Evolutionary conservation across 139 green algal genomes (phyloP), one percentile per base, ranked within the genome.

Genomic region (Chlorella sp.): DNA sequence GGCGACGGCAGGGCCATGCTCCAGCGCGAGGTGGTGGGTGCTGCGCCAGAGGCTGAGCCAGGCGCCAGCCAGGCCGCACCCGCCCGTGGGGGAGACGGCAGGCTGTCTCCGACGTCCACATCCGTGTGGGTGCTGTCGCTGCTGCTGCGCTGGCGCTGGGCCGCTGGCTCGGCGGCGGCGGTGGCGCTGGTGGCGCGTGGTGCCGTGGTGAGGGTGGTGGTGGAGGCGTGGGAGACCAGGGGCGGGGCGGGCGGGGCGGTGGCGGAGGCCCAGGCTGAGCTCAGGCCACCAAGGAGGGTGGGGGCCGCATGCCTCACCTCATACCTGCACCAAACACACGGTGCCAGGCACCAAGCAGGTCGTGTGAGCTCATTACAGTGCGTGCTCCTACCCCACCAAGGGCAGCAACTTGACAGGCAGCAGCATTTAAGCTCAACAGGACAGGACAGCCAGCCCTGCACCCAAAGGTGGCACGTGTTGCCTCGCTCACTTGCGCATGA

Each of bases 401-500:
- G 42, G 10, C 42, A 55, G 17, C 42, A 55, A 55, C 42, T 17
- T 55, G 42, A 10, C 42, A 10, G 10, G 42, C 10, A 55, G 17
- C 42, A 10, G 42, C 42, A 55, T 24, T 24, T 17, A 55, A 55
- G 42, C 10, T 17, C 17, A 55, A 10, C 42, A 55, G 42, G 10
- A 17, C 42, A 55, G 17, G 42, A 10, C 42, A 55, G 10, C 42
- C 10, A 17, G 10, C 10, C 42, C 10, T 55, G 17, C 17, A 55
- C 17, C 17, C 17, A 10, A 55, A 55, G 17, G 10, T 55, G 42
- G 10, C 42, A 10, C 17, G 10, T 55, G 10, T 55, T 55, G 42
- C 10, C 17, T 55, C 42, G 34, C 61, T 5, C 61, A 67, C 65
- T 71, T 71, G 65, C 34, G 65, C n/a, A 29, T 51, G 29, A 71